Percentiles rank a stretch among this genome's conserved stretches.
These are phyloP conservation scores for Teratosphaeria viscida DNA, from an alignment of 2,329 filamentous ascomycete species.

Conservation along the genomic window DNA sequence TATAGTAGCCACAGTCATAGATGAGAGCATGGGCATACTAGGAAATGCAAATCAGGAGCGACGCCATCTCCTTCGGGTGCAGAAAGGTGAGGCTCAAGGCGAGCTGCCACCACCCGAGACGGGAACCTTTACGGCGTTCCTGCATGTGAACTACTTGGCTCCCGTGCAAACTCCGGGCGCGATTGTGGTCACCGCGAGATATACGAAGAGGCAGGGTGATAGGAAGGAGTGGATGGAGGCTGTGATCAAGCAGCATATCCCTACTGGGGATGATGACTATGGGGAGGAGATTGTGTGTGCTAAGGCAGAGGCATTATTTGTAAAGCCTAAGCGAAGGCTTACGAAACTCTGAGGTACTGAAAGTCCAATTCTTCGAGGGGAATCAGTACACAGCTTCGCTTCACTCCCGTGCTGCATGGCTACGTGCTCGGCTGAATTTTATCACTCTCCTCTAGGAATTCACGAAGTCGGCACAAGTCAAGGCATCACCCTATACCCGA, in stretches of 20 bases:
- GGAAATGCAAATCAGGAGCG: slow-evolving; percentile 34
- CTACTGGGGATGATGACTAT: slow-evolving; percentile 27
- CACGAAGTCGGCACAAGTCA: no score
- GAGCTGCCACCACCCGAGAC: slow-evolving; percentile 14
- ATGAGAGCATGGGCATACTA: slow-evolving; percentile 47
- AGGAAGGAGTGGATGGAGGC: slow-evolving; percentile 45
- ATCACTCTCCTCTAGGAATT: no score
- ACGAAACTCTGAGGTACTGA: background rate
- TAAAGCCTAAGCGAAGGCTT: slow-evolving; percentile 18
- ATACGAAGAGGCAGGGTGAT: slow-evolving; percentile 36
- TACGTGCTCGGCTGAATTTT: no score
- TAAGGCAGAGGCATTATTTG: slow-evolving; percentile 44
- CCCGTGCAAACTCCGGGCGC: slow-evolving; percentile 43
- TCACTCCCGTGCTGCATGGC: no score
- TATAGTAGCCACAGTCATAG: slow-evolving; percentile 46
- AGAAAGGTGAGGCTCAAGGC: slow-evolving; percentile 8
- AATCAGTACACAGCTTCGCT: no score
- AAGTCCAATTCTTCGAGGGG: no score
- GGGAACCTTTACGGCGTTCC: slow-evolving; percentile 40
- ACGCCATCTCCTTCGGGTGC: slow-evolving; percentile 6
- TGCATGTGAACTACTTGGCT: slow-evolving; percentile 46
- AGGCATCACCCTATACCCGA: no score
- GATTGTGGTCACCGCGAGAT: slow-evolving; percentile 36
- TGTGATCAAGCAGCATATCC: slow-evolving; percentile 29
- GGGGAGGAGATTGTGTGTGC: slow-evolving; percentile 40